These are phyloP conservation scores for Canna indica DNA, from an alignment of 176 grass and related monocot species.

Conservation along the genomic window DNA sequence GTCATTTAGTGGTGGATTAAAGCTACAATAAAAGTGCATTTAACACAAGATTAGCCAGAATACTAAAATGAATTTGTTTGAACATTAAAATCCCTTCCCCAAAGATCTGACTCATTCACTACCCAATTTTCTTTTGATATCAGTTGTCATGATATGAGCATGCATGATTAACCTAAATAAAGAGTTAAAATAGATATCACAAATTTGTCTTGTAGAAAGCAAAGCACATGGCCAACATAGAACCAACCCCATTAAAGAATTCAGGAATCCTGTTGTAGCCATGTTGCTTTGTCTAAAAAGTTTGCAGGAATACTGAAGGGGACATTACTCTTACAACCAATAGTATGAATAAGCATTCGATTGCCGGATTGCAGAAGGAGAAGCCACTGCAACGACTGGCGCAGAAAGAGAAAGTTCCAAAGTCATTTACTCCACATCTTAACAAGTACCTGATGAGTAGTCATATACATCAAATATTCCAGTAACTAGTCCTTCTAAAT, in stretches of 20 bases:
- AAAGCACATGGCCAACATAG: background rate
- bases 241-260: background rate
- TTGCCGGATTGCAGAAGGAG: slow-evolving; percentile 85
- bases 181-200: no score
- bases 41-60: no score
- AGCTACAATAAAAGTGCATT: no score
- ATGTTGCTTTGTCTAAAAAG: background rate
- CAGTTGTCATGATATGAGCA: no score
- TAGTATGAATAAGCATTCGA: background rate
- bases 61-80: no score
- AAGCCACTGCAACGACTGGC: slow-evolving; percentile 93
- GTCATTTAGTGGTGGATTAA: no score
- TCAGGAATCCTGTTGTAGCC: background rate
- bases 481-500: background rate
- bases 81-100: no score
- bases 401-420: slow-evolving; percentile 60
- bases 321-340: background rate
- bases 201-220: no score
- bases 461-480: background rate
- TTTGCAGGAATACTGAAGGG: background rate
- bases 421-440: slow-evolving; percentile 38
- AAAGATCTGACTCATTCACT: no score
- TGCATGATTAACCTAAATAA: no score
- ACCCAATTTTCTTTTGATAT: no score
- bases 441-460: slow-evolving; percentile 46